Percentiles rank a stretch among this genome's conserved stretches.
Conservation (phyloP, 169 alveolate species). For the Condylostoma magnum region DNA sequence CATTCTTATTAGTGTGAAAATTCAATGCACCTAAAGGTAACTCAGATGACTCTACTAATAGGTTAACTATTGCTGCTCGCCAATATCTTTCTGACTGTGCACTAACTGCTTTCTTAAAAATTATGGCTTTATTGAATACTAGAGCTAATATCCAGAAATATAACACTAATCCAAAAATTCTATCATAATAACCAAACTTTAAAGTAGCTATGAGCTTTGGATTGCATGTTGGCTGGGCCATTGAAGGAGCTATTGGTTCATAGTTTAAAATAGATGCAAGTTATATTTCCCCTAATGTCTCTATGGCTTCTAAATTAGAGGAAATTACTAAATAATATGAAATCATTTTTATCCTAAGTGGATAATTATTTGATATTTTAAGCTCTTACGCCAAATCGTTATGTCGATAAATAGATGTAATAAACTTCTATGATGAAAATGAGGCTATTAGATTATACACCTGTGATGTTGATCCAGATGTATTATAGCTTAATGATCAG, state of each 20-base stretch:
- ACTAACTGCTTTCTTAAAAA: constrained; percentile 61
- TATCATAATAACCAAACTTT: constrained; percentile 56
- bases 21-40: neutral
- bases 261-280: constrained; percentile 83
- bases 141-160: constrained; percentile 63
- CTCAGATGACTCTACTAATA: neutral
- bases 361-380: constrained; percentile 44
- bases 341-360: constrained; percentile 77
- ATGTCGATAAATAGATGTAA: constrained; percentile 77
- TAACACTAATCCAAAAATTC: constrained; percentile 60
- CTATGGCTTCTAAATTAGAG: constrained; percentile 67
- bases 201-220: constrained; percentile 68
- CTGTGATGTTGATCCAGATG: constrained; percentile 70
- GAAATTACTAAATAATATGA: constrained; percentile 86
- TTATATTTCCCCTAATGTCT: constrained; percentile 84
- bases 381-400: constrained; percentile 53
- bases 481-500: no score
- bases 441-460: constrained; percentile 71
- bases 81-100: constrained; percentile 1
- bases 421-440: constrained; percentile 70
- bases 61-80: neutral
- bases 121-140: constrained; percentile 72
- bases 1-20: constrained; percentile 95
- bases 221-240: constrained; percentile 81
- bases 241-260: constrained; percentile 87